These are phyloP conservation scores for Malassezia nana DNA, from an alignment of 1,284 basidiomycete species.

Conservation along the genomic window DNA sequence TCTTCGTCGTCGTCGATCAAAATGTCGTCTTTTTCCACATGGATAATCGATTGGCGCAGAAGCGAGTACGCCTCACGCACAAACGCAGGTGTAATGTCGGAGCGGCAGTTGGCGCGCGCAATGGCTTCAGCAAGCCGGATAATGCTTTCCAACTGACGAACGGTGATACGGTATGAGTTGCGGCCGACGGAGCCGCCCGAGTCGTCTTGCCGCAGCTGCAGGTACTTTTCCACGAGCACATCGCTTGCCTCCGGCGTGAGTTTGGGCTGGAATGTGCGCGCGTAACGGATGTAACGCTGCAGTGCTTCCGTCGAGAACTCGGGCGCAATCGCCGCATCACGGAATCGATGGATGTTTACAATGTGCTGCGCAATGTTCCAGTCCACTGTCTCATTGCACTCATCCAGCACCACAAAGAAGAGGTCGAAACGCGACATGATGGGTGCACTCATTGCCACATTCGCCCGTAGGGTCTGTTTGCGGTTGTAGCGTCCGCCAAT, in stretches of 20 bases:
- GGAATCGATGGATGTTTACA: conserved; percentile 91
- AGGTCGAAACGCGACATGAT: conserved; percentile 99
- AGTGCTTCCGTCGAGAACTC: conserved; percentile 94
- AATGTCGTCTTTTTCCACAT: conserved; percentile 97
- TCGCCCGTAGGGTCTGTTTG: conserved; percentile 83
- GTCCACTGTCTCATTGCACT: conserved; percentile 88
- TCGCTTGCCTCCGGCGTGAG: conserved; percentile 84
- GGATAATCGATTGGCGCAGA: conserved; percentile 91
- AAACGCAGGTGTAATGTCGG: conserved; percentile 66
- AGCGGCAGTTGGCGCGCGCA: conserved; percentile 86
- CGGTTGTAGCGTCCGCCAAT: conserved; percentile 92
- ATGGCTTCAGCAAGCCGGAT: conserved; percentile 93
- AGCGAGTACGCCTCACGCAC: conserved; percentile 91
- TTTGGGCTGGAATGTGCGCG: conserved; percentile 75
- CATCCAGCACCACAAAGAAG: conserved; percentile 96
- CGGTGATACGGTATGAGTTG: conserved; percentile 91
- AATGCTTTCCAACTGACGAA: conserved; percentile 92
- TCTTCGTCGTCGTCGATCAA: conserved; percentile 75
- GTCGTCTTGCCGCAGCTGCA: conserved; percentile 83
- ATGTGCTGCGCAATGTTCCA: conserved; percentile 92
- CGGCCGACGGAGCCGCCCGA: conserved; percentile 58
- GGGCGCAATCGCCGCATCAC: conserved; percentile 84
- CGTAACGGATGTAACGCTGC: conserved; percentile 92
- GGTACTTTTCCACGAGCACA: conserved; percentile 89
- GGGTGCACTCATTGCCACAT: conserved; percentile 94